Base-by-base conservation (phyloP, 2,329 filamentous ascomycete species). In the Ophiostoma perfectum region DNA sequence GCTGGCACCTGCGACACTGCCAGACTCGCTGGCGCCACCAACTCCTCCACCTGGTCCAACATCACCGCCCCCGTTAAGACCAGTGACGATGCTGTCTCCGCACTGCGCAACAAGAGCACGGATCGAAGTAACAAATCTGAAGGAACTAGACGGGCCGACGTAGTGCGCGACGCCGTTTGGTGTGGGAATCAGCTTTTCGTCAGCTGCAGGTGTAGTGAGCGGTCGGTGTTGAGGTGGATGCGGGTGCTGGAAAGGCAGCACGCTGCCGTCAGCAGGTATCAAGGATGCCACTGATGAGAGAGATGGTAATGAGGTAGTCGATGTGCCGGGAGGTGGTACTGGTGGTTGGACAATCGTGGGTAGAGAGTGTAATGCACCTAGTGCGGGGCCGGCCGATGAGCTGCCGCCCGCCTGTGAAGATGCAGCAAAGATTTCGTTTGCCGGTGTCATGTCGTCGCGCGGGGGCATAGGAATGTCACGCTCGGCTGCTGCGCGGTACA, bases 111-210 rank as follows among this genome's bases (percentile, higher is more conserved):
- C 70, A 2, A 72, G 68, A 6, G 64, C 66, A 0, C 71, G 71
- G 55, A 72, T 72, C 3, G 70, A 69, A 14, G 67, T 71, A 16
- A 72, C 68, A 44, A 72, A 72, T 6, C 69, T 65, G 66, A 72
- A 72, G 39, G 71, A 72, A 52, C 71, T 72, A 5, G 71, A 72
- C 2, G 71, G 70, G 9, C 71, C 71, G 9, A 71, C 69, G 36
- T 72, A 72, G 45, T 72, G 71, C 1, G 68, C 67, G 3, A 71
- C 67, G 41, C 71, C 71, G n/a, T 65, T 64, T 2, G 68, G 64
- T 12, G 67, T 71, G 6, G 71, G 71, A 18, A 72, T 68, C 12
- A 72, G 71, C 67, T 67, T 71, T 66, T 72, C 71, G 42, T 69
- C 70, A 41, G 45, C 62, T 1, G 68, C 42, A 1, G 68, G 66